Evolutionary conservation across 805 yeast species (phyloP), one percentile per base, ranked within the genome.

Genomic region (Candida silvicultrix): DNA sequence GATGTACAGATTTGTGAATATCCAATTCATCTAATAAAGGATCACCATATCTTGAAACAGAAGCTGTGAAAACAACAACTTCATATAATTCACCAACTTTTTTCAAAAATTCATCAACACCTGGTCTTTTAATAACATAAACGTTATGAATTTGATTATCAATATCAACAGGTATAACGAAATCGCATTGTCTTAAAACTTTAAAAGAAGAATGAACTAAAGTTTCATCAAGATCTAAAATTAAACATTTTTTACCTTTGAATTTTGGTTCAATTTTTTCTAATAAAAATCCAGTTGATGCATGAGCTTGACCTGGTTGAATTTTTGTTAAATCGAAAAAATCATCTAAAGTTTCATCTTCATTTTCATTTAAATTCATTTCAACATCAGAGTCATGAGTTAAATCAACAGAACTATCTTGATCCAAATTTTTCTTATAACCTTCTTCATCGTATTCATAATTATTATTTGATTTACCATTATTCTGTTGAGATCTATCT

Each of bases 31-130:
- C 95, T 50, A 94, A 73, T 52, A 94, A 71, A 4, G 99, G 99
- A 64, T 94, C 97, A 39, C 98, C 99, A 62, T 94, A 94, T 60
- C 96, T 80, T 52, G 94, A 78, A 12, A 94, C 98, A 39, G 95
- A 84, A 1, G 99, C 99, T 0, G 99, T 94, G 66, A 94, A 94
- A 4, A 94, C 96, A 21, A 94, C 98, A 47, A 94, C 96, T 67
- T 94, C 99, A 63, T 75, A 94, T 57, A 90, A 64, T 62, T 87
- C 74, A 23, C 97, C 96, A 41, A 92, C 96, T 52, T 78, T 75
- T 56, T 70, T 71, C 70, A 94, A 71, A 59, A 94, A 94, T 61
- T 88, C 95, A 66, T 94, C 99, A 43, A 95, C 98, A 1, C 99
- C 99, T 1, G 99, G 99, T 58, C 99, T 78, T 62, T 94, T 94